These are phyloP conservation scores for Herpetomonas samuelpessoai DNA, from an alignment of 208 protist genomes.

Conservation along the genomic window DNA sequence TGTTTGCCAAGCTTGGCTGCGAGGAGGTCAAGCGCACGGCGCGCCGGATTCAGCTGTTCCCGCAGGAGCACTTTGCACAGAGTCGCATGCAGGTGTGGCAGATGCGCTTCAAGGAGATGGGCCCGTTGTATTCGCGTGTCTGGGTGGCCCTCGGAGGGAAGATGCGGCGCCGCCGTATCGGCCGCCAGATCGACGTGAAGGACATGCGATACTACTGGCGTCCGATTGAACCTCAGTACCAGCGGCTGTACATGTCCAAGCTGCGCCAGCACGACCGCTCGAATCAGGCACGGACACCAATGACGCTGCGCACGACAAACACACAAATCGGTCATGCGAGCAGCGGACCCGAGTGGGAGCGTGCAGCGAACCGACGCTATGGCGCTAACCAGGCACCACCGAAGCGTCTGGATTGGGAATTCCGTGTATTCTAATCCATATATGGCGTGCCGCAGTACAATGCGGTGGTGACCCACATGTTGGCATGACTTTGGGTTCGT, in stretches of 20 bases:
- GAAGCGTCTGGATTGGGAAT: constrained; percentile 78
- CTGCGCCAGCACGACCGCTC: constrained; percentile 65
- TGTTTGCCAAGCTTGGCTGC: constrained; percentile 74
- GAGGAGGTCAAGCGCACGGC: constrained; percentile 80
- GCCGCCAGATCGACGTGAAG: constrained; percentile 85
- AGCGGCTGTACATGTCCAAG: constrained; percentile 88
- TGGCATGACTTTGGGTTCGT: no score
- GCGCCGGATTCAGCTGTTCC: constrained; percentile 66
- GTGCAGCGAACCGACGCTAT: constrained; percentile 76
- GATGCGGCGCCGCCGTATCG: constrained; percentile 88
- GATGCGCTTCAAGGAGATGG: constrained; percentile 91
- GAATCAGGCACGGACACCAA: constrained; percentile 48
- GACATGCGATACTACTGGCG: constrained; percentile 90
- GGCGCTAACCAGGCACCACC: constrained; percentile 65
- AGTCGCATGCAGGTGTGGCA: constrained; percentile 87
- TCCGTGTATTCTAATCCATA: constrained; percentile 88
- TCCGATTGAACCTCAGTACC: constrained; percentile 89
- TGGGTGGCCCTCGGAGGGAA: constrained; percentile 89
- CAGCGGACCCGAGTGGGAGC: constrained; percentile 69
- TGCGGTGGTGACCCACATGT: no score
- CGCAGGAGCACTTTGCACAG: constrained; percentile 63
- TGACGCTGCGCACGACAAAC: constrained; percentile 76
- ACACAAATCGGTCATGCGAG: constrained; percentile 56
- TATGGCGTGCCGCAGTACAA: no score
- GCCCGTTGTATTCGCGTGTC: constrained; percentile 72